Evolutionary conservation across 257 asterid species (phyloP), one percentile per base, ranked within the genome.

Genomic region (Rehmannia glutinosa): DNA sequence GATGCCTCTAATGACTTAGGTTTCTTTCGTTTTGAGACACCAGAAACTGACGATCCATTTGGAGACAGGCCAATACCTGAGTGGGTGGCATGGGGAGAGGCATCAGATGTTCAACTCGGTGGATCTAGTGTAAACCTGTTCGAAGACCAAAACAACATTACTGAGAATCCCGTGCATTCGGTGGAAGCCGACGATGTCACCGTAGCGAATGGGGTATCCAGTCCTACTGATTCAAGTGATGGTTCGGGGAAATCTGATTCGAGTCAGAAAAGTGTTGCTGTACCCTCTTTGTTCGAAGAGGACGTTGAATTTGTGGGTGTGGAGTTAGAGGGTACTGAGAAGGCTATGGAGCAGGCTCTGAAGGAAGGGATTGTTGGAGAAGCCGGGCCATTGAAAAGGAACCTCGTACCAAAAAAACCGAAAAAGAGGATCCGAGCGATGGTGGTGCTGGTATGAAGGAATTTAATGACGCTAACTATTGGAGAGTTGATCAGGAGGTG

Each of bases 231-330:
- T 72, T 72, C 89, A n/a, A n/a, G n/a, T 54, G 83, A 52, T 10
- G 60, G 74, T 62, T 75, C 84, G 20, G 64, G 74, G 11, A 80
- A 75, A 59, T 73, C 86, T 3, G 80, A 70, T 50, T 58, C 87
- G 5, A 69, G 77, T 57, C 76, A 60, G 50, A 82, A 76, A 70
- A 59, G 73, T 59, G 76, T 74, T 59, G 53, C 77, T 39, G 87
- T 87, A n/a, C 97, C 92, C 19, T 94, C 95, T 27, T 74, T 94
- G 75, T 90, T 94, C 51, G 97, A 94, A 81, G 97, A 88, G 81
- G 99, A 91, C 17, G 97, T 88, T n/a, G 96, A 94, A 80, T 94
- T 94, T 67, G 97, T 94, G 23, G 99, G 97, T 8, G 97, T 87
- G 28, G 97, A 91, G 80, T 53, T 87, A 51, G 99, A 88, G 79